Evolutionary conservation across 2,329 filamentous ascomycete genomes (phyloP).

Genomic region (Coleophoma cylindrospora): DNA sequence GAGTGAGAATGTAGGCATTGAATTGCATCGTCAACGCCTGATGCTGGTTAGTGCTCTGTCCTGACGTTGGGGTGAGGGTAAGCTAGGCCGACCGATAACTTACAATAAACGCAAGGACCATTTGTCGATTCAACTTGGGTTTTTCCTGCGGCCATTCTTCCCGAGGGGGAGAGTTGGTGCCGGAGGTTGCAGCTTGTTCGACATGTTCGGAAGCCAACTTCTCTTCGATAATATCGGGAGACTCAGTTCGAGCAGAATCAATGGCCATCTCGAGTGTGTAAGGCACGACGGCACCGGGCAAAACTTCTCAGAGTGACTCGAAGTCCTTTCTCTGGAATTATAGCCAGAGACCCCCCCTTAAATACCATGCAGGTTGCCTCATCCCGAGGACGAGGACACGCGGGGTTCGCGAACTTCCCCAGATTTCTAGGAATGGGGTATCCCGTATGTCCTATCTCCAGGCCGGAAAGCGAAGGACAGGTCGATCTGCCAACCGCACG

Average conservation of each 20-base stretch:
- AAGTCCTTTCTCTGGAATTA: neutral
- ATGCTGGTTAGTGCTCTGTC: neutral
- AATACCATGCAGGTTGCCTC: neutral
- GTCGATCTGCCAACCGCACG: neutral
- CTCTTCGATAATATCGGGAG: neutral
- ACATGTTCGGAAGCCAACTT: neutral
- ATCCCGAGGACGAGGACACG: neutral
- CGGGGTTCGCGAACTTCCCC: neutral
- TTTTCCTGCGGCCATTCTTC: slow-evolving; percentile 1
- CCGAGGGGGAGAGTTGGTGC: neutral
- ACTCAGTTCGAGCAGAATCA: neutral
- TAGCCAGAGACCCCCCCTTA: neutral
- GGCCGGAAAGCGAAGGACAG: neutral
- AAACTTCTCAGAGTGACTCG: neutral
- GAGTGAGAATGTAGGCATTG: slow-evolving; percentile 30
- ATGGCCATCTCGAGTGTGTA: neutral
- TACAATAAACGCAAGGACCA: slow-evolving; percentile 2
- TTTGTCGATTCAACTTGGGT: slow-evolving; percentile 1
- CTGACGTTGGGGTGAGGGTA: neutral
- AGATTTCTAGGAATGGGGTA: neutral
- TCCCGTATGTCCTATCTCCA: neutral
- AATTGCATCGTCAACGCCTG: slow-evolving; percentile 6
- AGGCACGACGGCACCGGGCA: neutral
- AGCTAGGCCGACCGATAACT: neutral
- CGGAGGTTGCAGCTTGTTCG: neutral